Base-by-base conservation (phyloP, 768 basidiomycete genomes). In the Solioccasus polychromus region DNA sequence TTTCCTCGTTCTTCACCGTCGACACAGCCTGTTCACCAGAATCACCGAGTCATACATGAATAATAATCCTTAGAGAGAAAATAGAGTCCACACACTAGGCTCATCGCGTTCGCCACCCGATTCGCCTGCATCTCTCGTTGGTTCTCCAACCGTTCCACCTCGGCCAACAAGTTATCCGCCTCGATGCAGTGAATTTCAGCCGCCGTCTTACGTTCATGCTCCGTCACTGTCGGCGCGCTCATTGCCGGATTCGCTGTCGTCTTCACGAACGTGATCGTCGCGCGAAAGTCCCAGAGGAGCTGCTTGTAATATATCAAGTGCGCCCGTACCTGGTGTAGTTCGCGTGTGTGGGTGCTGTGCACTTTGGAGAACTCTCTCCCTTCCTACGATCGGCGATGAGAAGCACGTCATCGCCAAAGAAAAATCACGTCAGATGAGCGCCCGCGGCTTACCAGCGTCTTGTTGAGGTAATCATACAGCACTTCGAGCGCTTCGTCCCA, bases 401-500 rank as follows among this genome's bases (percentile, higher is more conserved):
- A n/a, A n/a, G n/a, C n/a, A n/a, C n/a, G n/a, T n/a, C n/a, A n/a
- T n/a, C n/a, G n/a, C n/a, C n/a, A n/a, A n/a, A 17, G 15, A 4
- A 29, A 10, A 17, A 20, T 18, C 1, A 11, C 4, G 1, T 22
- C 12, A 42, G 4, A 9, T 30, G 11, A 22, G 28, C 8, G n/a
- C n/a, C n/a, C n/a, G n/a, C n/a, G n/a, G 14, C 75, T 18, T 59
- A 80, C 78, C 60, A 83, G 58, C 35, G 46, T n/a, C n/a, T n/a
- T 60, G 37, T 71, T 74, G 18, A 82, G 73, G 50, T 82, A 75
- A 4, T 53, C 48, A 54, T 78, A 78, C 26, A 83, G 47, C 7
- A 64, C 59, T 48, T 81, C 79, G 17, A 82, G 68, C 1, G 76
- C 68, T 57, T 83, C 79, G 44, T 83, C 81, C 79, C 81, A 82